Evolutionary conservation across 768 basidiomycete species (phyloP), one percentile per base, ranked within the genome.

Genomic region (Boletellus sp.): DNA sequence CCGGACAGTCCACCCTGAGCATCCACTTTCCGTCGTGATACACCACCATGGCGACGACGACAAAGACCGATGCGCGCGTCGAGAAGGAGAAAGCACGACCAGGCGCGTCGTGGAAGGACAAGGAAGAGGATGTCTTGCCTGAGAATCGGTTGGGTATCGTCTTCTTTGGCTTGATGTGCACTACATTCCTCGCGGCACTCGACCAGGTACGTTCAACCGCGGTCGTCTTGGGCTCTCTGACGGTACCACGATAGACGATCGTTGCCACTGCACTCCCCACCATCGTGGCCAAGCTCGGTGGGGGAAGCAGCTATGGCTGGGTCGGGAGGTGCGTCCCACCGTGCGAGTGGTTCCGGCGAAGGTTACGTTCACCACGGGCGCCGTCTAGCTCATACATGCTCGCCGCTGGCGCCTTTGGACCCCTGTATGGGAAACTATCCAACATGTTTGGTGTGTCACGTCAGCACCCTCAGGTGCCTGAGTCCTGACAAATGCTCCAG

Each of bases 401-500:
- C 19, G 76, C 84, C 0, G 80, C 83, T 5, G 81, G 81, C 6
- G 73, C 85, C 3, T 70, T 88, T 11, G 75, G 83, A 0, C 89
- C 90, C 0, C 56, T 89, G 2, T 91, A 90, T 52, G 90, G 90
- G 6, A 91, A 91, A 58, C 63, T 90, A 0, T 87, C 86, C 1
- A 83, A 87, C 64, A 70, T 76, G 43, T 52, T 74, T n/a, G 75
- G 74, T 65, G 32, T 12, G 42, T 6, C 3, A 28, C 16, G 19
- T 17, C 22, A n/a, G n/a, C 9, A 12, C 10, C 16, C 22, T 22
- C n/a, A n/a, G n/a, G 13, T 6, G 11, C 36, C 42, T 38, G 42
- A 19, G 9, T 12, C 17, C 47, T 40, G 20, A 44, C 31, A 23
- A 10, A 20, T 10, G 3, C 41, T 19, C 11, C 56, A 74, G 82